Conservation (phyloP, 306 rosid genomes). For the Glycine soja region DNA sequence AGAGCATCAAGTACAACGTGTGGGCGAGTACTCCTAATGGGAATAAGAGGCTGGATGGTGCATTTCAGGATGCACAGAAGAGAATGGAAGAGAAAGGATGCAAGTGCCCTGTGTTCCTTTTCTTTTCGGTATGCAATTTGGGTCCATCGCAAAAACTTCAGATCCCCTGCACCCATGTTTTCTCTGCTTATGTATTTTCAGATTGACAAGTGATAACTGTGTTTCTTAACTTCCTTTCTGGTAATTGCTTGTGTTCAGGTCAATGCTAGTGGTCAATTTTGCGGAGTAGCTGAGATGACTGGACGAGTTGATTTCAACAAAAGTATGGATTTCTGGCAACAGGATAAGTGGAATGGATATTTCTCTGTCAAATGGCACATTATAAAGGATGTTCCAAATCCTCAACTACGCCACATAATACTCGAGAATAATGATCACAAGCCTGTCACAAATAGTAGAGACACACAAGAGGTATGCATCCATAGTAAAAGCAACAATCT, state of each 20-base stretch:
- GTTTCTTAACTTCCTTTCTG: not conserved
- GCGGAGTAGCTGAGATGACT: conserved; percentile 92
- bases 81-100: conserved; percentile 59
- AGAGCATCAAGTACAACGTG: conserved; percentile 84
- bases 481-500: conserved; percentile 6
- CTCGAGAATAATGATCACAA: conserved; percentile 86
- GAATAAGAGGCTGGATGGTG: conserved; percentile 71
- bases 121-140: conserved; percentile 74
- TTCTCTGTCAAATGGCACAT: conserved; percentile 92
- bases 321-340: conserved; percentile 94
- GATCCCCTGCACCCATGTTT: not conserved
- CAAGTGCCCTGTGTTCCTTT: conserved; percentile 77
- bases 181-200: not conserved
- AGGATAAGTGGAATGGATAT: conserved; percentile 88
- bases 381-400: conserved; percentile 79
- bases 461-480: conserved; percentile 79
- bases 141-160: not conserved
- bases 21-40: conserved; percentile 95
- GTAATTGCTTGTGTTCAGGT: conserved; percentile 54
- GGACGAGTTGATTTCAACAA: conserved; percentile 76
- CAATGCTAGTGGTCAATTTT: conserved; percentile 88
- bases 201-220: conserved; percentile 14
- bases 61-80: conserved; percentile 70
- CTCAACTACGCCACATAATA: conserved; percentile 75
- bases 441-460: conserved; percentile 89